Evolutionary conservation across 805 yeast species (phyloP).

Genomic region (Candida quercuum): DNA sequence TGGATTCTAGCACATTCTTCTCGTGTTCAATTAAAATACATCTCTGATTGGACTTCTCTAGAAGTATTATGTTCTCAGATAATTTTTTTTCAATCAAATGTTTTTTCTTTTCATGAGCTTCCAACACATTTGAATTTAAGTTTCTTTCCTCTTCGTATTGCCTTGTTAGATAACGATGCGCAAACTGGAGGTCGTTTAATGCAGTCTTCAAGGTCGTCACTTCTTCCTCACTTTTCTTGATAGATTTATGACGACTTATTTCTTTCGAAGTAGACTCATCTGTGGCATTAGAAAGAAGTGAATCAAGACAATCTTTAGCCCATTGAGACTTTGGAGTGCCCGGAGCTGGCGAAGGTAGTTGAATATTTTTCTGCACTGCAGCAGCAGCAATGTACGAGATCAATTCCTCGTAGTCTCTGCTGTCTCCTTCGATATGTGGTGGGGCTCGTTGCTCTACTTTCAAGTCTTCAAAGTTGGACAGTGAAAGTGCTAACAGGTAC

Average conservation of each 20-base stretch:
- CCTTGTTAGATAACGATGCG: constrained; percentile 62
- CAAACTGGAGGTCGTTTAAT: constrained; percentile 61
- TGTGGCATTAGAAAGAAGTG: constrained; percentile 3
- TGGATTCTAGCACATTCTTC: constrained; percentile 26
- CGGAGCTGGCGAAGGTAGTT: constrained; percentile 19
- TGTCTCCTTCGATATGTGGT: constrained; percentile 1
- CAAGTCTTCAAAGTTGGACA: constrained; percentile 19
- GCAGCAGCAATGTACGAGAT: constrained; percentile 21
- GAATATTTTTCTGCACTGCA: constrained; percentile 22
- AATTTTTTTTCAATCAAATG: constrained; percentile 47
- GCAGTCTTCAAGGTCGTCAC: constrained; percentile 44
- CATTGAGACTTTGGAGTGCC: constrained; percentile 14
- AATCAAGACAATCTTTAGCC: constrained; percentile 22
- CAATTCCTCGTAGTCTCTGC: constrained; percentile 17
- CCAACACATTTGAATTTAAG: constrained; percentile 47
- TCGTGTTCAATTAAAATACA: constrained; percentile 31
- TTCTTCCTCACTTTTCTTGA: constrained; percentile 10
- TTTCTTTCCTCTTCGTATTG: constrained; percentile 64
- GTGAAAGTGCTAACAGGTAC: constrained; percentile 13
- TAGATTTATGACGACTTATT: background rate
- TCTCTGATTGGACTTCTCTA: constrained; percentile 33
- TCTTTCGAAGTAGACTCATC: background rate
- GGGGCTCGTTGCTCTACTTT: background rate
- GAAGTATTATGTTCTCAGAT: constrained; percentile 30
- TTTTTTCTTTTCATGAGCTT: constrained; percentile 47